phyloP scores from a whole-genome alignment of 495 filamentous ascomycete species.

The Xylaria scruposa region DNA sequence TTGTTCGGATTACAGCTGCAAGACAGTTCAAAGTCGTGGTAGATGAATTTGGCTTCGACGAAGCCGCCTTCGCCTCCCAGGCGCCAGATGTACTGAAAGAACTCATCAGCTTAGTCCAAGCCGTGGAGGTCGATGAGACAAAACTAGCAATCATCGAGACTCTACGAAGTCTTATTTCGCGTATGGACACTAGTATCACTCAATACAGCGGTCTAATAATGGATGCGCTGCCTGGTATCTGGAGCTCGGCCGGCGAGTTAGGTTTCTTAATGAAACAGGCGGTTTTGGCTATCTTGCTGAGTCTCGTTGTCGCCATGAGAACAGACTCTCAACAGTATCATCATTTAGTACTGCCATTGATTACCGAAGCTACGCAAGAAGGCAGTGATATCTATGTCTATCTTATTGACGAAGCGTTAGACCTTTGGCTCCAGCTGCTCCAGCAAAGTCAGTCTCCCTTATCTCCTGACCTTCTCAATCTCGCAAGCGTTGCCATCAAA shows the following conservation, averaged over 20 bases:
- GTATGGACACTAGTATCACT: constrained; percentile 75
- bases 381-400: constrained; percentile 82
- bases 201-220: constrained; percentile 84
- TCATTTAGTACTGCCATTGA: constrained; percentile 68
- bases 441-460: constrained; percentile 71
- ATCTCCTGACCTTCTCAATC: constrained; percentile 67
- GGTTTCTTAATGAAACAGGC: constrained; percentile 87
- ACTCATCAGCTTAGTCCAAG: constrained; percentile 76
- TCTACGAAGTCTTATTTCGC: constrained; percentile 75
- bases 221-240: constrained; percentile 77
- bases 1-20: constrained; percentile 90
- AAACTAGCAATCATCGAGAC: constrained; percentile 88
- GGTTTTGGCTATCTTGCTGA: constrained; percentile 80
- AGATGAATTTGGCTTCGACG: constrained; percentile 82
- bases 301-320: constrained; percentile 82
- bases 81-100: constrained; percentile 69
- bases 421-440: constrained; percentile 83
- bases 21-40: constrained; percentile 78
- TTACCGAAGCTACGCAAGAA: constrained; percentile 76
- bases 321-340: constrained; percentile 69
- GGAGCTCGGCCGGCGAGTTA: constrained; percentile 81
- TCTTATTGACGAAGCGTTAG: constrained; percentile 88
- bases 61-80: constrained; percentile 74
- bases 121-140: constrained; percentile 83
- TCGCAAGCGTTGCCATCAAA: constrained; percentile 71